Conservation (phyloP, 345 rosid genomes). For the Eucalyptus decipiens region DNA sequence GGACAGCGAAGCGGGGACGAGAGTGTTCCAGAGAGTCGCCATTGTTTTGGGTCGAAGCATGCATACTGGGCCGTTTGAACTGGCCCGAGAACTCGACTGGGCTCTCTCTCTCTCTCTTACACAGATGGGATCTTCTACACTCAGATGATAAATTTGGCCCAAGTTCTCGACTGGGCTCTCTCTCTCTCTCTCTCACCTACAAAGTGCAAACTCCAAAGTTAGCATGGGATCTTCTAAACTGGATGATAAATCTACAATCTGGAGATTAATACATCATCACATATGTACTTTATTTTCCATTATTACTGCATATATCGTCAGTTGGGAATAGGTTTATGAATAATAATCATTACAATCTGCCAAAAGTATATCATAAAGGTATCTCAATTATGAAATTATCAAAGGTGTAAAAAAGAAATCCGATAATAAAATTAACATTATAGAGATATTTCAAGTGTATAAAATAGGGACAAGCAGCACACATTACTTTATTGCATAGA, state of each 20-base stretch:
- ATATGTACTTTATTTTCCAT: neutral
- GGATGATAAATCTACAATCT: neutral
- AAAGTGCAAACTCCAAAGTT: neutral
- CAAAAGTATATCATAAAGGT: rapidly evolving
- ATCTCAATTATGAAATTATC: neutral
- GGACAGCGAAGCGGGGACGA: neutral
- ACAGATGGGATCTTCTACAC: no score
- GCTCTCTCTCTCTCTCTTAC: neutral
- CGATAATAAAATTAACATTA: rapidly evolving
- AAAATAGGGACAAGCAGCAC: no score
- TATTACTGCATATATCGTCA: neutral
- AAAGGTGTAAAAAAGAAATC: neutral
- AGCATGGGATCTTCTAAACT: neutral
- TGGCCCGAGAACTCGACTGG: neutral
- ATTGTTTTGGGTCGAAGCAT: neutral
- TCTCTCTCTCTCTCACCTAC: no score
- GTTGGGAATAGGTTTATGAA: neutral
- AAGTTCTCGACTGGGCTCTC: neutral
- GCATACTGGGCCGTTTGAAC: neutral
- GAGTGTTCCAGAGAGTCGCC: neutral
- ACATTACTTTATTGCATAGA: neutral
- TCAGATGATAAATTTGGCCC: no score
- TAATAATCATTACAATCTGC: neutral
- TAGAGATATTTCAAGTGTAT: neutral
- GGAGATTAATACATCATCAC: neutral